Conservation (phyloP, 768 basidiomycete species). For the Pleurotus ostreatus region DNA sequence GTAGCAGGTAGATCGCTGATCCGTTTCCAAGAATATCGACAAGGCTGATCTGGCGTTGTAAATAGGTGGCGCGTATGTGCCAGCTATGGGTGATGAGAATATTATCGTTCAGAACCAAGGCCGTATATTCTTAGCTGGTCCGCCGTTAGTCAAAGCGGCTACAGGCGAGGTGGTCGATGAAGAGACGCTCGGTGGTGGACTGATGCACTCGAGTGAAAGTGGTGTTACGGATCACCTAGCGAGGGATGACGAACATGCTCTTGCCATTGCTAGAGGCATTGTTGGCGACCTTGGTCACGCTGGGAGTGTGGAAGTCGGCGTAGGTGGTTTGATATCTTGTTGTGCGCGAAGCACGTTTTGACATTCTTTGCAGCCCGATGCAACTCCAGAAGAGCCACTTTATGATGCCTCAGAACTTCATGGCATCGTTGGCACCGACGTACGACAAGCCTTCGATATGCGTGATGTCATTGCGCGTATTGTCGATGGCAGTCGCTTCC, state of each 20-base stretch:
- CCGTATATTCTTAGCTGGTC: conserved; percentile 90
- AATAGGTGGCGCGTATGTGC: conserved; percentile 86
- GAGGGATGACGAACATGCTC: conserved; percentile 79
- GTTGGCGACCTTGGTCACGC: conserved; percentile 75
- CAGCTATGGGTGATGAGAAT: conserved; percentile 95
- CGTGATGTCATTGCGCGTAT: conserved; percentile 89
- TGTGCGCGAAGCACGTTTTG: neutral
- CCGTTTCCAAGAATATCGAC: neutral
- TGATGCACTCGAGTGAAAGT: conserved; percentile 89
- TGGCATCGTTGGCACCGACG: conserved; percentile 88
- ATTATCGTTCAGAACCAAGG: conserved; percentile 90
- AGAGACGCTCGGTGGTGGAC: conserved; percentile 85
- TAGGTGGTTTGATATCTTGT: conserved; percentile 27
- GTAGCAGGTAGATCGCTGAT: conserved; percentile 60
- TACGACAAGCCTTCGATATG: conserved; percentile 89
- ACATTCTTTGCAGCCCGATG: conserved; percentile 44
- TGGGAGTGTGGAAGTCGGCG: conserved; percentile 44
- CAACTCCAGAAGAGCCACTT: conserved; percentile 63
- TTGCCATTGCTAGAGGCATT: conserved; percentile 72
- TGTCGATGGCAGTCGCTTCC: conserved; percentile 87
- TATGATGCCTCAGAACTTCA: conserved; percentile 81
- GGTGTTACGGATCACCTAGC: conserved; percentile 91
- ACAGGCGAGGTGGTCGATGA: conserved; percentile 92
- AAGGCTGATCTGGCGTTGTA: conserved; percentile 2
- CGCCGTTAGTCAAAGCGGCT: conserved; percentile 91